Evolutionary conservation across 2,329 filamentous ascomycete genomes (phyloP).

Genomic region (Colletotrichum karsti): DNA sequence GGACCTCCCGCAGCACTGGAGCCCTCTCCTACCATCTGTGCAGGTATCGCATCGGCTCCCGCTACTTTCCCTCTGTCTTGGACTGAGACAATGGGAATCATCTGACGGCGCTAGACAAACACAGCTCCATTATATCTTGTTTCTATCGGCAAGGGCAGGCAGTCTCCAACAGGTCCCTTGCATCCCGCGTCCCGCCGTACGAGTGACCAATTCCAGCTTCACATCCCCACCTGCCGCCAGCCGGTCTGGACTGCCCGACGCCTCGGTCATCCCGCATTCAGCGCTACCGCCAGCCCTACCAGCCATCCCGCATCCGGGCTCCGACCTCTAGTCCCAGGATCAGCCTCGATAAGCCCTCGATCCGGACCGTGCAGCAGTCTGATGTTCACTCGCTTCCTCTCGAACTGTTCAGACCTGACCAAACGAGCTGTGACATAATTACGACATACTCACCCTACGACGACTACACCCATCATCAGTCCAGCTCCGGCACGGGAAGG

Average conservation of each 20-base stretch:
- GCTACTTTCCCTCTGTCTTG: neutral
- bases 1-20: neutral
- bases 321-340: neutral
- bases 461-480: conserved; percentile 33
- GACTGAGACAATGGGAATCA: conserved; percentile 23
- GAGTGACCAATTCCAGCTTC: neutral
- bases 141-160: neutral
- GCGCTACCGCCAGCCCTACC: conserved; percentile 10
- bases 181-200: neutral
- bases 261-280: neutral
- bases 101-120: conserved; percentile 10
- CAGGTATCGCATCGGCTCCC: neutral
- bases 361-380: neutral
- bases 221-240: conserved; percentile 1
- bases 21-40: neutral
- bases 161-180: neutral
- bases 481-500: conserved; percentile 76
- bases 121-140: neutral
- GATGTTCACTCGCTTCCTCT: neutral
- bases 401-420: neutral
- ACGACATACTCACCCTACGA: neutral
- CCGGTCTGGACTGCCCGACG: neutral
- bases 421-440: conserved; percentile 2
- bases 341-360: neutral
- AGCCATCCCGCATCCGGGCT: neutral